Evolutionary conservation across 352 stramenopile species (phyloP).

Genomic region (Phytophthora tentaculata): DNA sequence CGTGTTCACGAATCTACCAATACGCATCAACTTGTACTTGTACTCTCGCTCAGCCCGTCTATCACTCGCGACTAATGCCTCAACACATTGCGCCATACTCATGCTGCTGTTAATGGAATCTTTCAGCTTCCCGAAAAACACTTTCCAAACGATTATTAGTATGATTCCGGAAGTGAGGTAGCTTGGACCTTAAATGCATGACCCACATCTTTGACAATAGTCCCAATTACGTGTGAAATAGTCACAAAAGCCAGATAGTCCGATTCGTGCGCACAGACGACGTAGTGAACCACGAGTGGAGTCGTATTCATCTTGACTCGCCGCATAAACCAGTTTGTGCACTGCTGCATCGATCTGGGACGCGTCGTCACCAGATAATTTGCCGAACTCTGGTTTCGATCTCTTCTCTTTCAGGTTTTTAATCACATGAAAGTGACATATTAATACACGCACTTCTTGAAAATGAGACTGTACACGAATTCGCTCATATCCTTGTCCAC

Average conservation of each 20-base stretch:
- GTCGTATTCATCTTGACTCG: constrained; percentile 1
- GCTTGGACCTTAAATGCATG: constrained; percentile 11
- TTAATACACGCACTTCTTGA: constrained; percentile 2
- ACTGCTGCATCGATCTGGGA: constrained; percentile 6
- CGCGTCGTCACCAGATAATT: constrained; percentile 23
- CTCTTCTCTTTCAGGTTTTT: constrained; percentile 24
- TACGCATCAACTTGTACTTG: not conserved
- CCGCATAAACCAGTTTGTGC: constrained; percentile 29
- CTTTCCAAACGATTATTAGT: constrained; percentile 45
- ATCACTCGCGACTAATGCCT: not conserved
- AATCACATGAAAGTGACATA: constrained; percentile 32
- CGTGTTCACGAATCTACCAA: not conserved
- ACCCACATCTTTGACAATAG: constrained; percentile 22
- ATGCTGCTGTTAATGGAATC: constrained; percentile 1
- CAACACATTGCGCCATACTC: constrained; percentile 20
- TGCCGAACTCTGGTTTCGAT: constrained; percentile 13
- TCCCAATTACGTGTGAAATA: constrained; percentile 41
- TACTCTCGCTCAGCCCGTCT: not conserved
- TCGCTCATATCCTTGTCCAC: constrained; percentile 3
- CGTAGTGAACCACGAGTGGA: not conserved
- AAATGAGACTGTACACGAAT: constrained; percentile 16
- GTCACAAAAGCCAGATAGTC: constrained; percentile 1
- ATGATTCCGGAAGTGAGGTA: constrained; percentile 34
- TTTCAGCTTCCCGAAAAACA: constrained; percentile 36
- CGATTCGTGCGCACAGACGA: not conserved